phyloP scores from a whole-genome alignment of 2,329 filamentous ascomycete genomes.

The Alternaria triticimaculans region DNA sequence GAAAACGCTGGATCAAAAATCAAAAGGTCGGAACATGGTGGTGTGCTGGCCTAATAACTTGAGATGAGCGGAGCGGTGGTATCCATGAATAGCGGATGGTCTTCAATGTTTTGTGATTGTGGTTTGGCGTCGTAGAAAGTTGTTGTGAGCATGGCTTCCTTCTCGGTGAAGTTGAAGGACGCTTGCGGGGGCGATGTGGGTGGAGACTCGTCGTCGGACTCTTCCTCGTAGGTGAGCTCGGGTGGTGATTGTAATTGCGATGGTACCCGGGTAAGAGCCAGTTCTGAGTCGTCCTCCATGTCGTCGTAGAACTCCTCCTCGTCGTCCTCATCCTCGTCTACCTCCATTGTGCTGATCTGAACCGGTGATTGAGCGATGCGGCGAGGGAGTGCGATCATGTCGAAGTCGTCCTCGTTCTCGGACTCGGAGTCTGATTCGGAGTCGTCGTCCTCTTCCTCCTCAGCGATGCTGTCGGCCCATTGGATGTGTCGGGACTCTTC shows the following conservation, averaged over 20 bases:
- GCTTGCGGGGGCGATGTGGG: constrained; percentile 55
- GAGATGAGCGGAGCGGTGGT: constrained; percentile 49
- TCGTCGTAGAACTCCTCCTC: constrained; percentile 57
- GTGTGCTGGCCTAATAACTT: constrained; percentile 46
- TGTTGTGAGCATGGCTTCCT: constrained; percentile 56
- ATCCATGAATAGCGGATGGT: constrained; percentile 52
- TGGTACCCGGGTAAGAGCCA: constrained; percentile 54
- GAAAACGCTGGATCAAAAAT: constrained; percentile 48
- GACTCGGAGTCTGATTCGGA: constrained; percentile 58
- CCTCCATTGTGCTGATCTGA: constrained; percentile 52
- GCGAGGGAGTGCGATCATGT: constrained; percentile 52
- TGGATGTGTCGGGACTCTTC: constrained; percentile 76
- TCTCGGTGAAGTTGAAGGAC: constrained; percentile 55
- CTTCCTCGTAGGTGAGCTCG: constrained; percentile 58
- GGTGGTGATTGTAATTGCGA: constrained; percentile 56
- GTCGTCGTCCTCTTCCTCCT: constrained; percentile 71
- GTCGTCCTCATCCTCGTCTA: constrained; percentile 51
- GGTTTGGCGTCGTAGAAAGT: constrained; percentile 52
- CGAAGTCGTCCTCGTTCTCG: constrained; percentile 60
- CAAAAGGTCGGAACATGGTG: constrained; percentile 33
- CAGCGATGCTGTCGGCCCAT: constrained; percentile 81
- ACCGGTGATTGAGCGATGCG: constrained; percentile 51
- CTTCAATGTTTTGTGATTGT: constrained; percentile 46
- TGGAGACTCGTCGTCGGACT: constrained; percentile 58
- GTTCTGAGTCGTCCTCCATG: constrained; percentile 54